Base-by-base conservation (phyloP, 306 rosid species). In the Rubus parviflorus region DNA sequence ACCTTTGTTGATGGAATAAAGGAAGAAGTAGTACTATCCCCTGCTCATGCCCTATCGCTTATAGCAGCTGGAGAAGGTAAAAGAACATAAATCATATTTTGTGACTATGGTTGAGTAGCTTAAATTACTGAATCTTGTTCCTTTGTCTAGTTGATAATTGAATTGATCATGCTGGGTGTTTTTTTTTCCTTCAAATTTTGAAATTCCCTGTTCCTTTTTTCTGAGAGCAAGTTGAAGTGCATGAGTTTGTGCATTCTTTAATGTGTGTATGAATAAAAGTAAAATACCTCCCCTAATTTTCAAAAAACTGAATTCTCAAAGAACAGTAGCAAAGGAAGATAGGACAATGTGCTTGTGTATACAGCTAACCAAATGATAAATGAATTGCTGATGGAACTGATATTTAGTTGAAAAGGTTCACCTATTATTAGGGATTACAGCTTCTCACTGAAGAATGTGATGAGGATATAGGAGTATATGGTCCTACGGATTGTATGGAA, bases 61-160 rank as follows among this genome's bases (percentile, higher is more conserved):
- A 96, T 96, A 80, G 99, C 99, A 25, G 97, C 99, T 66, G 99
- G 99, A 81, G 99, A 96, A 91, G 99, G 99, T 96, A 87, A 58
- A 76, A 76, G 73, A 77, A 54, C 71, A 73, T 54, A 20, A 66
- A 43, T 60, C 49, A 56, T 67, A 63, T 58, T 62, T 57, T 62
- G 63, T 76, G 66, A 19, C 79, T 62, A 45, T 47, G 54, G 25
- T 49, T 51, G 6, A 37, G 68, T 35, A 25, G 42, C 12, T 30
- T 23, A 14, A 35, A 30, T 42, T 65, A 48, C 60, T 23, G 23
- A 23, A 51, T 38, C 20, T 64, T 12, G 14, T 37, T 38, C 3
- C 7, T 16, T 64, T 7, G 14, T 64, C n/a, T 38, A 16, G 14
- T 40, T 37, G 22, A 37, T 38, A 16, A 46, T 64, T 64, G 46